A percentile compares a stretch with the other conserved stretches of the same genome.
Evolutionary conservation across 345 rosid species (phyloP).

Genomic region (Lumnitzera racemosa): DNA sequence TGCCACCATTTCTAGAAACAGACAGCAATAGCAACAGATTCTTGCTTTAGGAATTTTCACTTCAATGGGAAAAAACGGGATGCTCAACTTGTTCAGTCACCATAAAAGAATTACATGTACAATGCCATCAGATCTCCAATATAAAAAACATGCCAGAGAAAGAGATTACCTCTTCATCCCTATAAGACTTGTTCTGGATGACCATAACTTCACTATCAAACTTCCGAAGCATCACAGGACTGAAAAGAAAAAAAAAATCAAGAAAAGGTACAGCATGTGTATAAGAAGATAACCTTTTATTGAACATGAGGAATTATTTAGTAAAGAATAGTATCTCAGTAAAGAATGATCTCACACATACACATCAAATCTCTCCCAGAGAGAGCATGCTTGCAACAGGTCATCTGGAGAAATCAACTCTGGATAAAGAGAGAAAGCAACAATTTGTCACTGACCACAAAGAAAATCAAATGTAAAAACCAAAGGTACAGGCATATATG

Average conservation of each 20-base stretch:
- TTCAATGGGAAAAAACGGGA: too few species aligned
- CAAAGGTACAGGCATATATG: neutral
- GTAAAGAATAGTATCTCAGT: neutral
- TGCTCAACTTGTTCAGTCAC: too few species aligned
- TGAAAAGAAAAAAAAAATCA: slow-evolving; percentile 23
- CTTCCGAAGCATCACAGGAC: slow-evolving; percentile 96
- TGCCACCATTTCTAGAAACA: too few species aligned
- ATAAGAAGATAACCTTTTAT: neutral
- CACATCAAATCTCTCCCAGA: slow-evolving; percentile 97
- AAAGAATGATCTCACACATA: slow-evolving; percentile 20
- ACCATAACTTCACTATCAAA: slow-evolving; percentile 97
- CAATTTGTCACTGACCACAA: neutral
- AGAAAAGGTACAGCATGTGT: neutral
- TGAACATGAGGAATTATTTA: neutral
- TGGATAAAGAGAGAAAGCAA: slow-evolving; percentile 15
- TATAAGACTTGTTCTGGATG: slow-evolving; percentile 86
- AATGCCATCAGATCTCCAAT: too few species aligned
- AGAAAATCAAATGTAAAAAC: neutral
- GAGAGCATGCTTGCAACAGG: slow-evolving; percentile 82
- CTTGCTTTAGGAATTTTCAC: too few species aligned
- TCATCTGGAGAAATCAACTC: slow-evolving; percentile 97
- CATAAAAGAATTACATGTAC: too few species aligned
- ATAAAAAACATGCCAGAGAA: slow-evolving; percentile 1
- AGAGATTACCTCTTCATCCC: slow-evolving; percentile 77
- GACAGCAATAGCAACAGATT: too few species aligned